Evolutionary conservation across 2,329 filamentous ascomycete genomes (phyloP).

Genomic region (Ophiostoma ulmi): DNA sequence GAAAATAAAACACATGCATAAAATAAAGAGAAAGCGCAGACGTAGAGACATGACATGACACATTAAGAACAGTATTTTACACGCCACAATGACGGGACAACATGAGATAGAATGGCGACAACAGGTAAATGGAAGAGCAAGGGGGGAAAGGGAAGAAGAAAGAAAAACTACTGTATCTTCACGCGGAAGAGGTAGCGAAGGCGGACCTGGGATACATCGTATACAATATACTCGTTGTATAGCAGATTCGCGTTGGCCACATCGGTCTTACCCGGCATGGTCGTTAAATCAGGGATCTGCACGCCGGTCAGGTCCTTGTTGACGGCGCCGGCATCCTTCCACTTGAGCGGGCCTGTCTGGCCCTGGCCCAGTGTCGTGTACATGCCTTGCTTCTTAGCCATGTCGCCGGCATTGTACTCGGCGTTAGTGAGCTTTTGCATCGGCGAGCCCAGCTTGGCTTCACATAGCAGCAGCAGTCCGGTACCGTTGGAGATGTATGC

Average conservation of each 20-base stretch:
- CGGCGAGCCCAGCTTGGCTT: conserved; percentile 73
- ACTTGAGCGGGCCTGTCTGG: conserved; percentile 55
- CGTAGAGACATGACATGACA: not conserved
- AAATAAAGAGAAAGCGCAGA: not conserved
- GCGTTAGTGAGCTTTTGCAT: conserved; percentile 58
- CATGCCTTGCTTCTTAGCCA: conserved; percentile 55
- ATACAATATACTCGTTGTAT: conserved; percentile 73
- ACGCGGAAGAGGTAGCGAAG: conserved; percentile 65
- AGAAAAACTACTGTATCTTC: conserved; percentile 30
- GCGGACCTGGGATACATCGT: conserved; percentile 64
- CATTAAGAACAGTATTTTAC: not conserved
- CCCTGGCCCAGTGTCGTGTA: conserved; percentile 69
- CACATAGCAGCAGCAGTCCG: conserved; percentile 74
- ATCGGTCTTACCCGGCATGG: conserved; percentile 46
- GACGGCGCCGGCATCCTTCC: conserved; percentile 70
- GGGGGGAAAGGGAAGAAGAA: not conserved
- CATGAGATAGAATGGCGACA: not conserved
- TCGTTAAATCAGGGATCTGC: conserved; percentile 50
- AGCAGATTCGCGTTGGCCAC: conserved; percentile 44
- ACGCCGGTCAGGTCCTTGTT: conserved; percentile 62
- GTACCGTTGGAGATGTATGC: conserved; percentile 58
- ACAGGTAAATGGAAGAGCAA: not conserved
- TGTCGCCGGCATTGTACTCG: conserved; percentile 59
- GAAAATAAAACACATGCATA: not conserved
- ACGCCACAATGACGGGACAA: not conserved